phyloP scores from a whole-genome alignment of 306 rosid genomes.

The Alnus glutinosa region DNA sequence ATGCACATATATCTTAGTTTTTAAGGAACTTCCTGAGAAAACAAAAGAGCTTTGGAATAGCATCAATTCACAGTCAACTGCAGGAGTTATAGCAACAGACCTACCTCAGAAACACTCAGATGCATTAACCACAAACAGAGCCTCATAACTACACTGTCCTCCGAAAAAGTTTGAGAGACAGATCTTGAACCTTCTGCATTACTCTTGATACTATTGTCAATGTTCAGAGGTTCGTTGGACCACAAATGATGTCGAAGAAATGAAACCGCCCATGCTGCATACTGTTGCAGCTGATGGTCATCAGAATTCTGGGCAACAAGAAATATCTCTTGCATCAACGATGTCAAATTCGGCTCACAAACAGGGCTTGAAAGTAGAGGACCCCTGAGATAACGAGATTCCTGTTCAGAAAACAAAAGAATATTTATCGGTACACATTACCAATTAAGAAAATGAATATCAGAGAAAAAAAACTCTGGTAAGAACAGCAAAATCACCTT shows the following conservation, averaged over 20 bases:
- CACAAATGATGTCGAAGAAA: constrained; percentile 69
- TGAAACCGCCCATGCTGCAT: constrained; percentile 85
- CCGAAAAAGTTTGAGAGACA: constrained; percentile 61
- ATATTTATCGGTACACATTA: constrained; percentile 18
- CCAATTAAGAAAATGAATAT: not conserved
- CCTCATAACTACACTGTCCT: constrained; percentile 65
- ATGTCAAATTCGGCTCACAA: constrained; percentile 63
- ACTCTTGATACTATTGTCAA: constrained; percentile 35
- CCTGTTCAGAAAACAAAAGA: constrained; percentile 49
- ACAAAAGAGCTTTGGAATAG: not conserved
- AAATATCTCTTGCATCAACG: constrained; percentile 86
- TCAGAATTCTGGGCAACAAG: constrained; percentile 87
- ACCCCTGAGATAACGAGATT: constrained; percentile 54
- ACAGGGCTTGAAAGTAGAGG: constrained; percentile 67
- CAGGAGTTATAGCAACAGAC: constrained; percentile 31
- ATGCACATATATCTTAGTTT: not conserved
- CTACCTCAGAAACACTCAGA: constrained; percentile 60
- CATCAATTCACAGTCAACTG: constrained; percentile 6
- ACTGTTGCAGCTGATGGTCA: constrained; percentile 69
- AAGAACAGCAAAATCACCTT: constrained; percentile 51
- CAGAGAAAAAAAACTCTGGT: constrained; percentile 3
- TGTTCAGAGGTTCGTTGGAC: constrained; percentile 54
- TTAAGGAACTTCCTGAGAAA: not conserved
- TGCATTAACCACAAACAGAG: constrained; percentile 71
- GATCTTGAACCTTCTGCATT: constrained; percentile 47